These are phyloP conservation scores for Mallotus repandus DNA, from an alignment of 441 rosid species.

Conservation along the genomic window DNA sequence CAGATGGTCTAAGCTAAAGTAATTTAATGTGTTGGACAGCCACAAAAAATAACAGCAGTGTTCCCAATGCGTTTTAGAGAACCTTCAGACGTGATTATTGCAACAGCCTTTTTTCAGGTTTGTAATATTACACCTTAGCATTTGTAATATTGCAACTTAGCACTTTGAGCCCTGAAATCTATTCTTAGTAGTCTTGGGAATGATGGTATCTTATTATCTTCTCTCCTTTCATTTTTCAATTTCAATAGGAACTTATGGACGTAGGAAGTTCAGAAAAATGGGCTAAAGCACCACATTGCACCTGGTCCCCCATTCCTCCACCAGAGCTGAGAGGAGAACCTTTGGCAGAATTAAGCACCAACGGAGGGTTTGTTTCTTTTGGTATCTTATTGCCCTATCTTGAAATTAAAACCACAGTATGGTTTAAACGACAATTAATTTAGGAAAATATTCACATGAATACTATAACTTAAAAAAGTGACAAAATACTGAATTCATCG, in stretches of 20 bases:
- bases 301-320: conserved; percentile 92
- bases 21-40: conserved; percentile 35
- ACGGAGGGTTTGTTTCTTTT: conserved; percentile 80
- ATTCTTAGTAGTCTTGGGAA: conserved; percentile 6
- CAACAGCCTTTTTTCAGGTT: conserved; percentile 84
- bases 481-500: not conserved
- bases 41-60: conserved; percentile 58
- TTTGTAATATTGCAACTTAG: conserved; percentile 17
- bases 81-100: conserved; percentile 75
- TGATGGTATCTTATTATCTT: not conserved
- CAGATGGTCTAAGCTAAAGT: conserved; percentile 6
- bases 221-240: conserved; percentile 10
- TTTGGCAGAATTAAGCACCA: conserved; percentile 74
- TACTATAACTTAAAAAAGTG: not conserved
- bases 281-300: conserved; percentile 76
- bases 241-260: conserved; percentile 66
- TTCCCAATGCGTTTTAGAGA: conserved; percentile 90
- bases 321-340: conserved; percentile 79
- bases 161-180: not conserved
- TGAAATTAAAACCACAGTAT: conserved; percentile 12
- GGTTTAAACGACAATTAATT: conserved; percentile 2
- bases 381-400: conserved; percentile 39
- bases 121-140: not conserved
- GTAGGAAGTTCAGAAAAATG: conserved; percentile 64
- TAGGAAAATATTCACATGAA: not conserved